Conservation (phyloP, 2,329 filamentous ascomycete species). For the Exophiala spinifera region DNA sequence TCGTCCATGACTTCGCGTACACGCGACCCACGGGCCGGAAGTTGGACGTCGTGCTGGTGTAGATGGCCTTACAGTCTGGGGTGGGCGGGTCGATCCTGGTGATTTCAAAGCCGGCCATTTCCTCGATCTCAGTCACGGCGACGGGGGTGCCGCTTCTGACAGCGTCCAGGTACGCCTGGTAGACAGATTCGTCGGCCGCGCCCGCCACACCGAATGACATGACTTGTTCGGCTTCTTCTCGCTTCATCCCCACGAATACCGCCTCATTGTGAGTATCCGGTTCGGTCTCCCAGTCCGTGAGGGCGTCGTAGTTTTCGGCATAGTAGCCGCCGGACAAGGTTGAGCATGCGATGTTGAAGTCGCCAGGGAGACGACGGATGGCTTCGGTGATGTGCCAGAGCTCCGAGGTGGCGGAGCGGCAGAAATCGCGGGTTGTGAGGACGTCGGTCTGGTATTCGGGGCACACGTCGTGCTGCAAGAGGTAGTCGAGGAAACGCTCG, state of each 20-base stretch:
- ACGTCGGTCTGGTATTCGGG: slow-evolving; percentile 73
- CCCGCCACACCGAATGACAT: slow-evolving; percentile 51
- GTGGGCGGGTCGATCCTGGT: slow-evolving; percentile 49
- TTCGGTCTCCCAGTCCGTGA: slow-evolving; percentile 39
- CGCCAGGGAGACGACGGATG: slow-evolving; percentile 61
- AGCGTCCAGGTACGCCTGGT: slow-evolving; percentile 38
- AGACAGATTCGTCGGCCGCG: slow-evolving; percentile 42
- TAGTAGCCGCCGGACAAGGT: slow-evolving; percentile 62
- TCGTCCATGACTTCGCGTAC: slow-evolving; percentile 49
- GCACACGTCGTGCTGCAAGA: slow-evolving; percentile 80
- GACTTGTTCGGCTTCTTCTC: slow-evolving; percentile 48
- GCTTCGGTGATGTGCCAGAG: slow-evolving; percentile 58
- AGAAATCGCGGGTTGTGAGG: slow-evolving; percentile 62
- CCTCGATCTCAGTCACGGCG: slow-evolving; percentile 43
- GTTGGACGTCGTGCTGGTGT: slow-evolving; percentile 41
- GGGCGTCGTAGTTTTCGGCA: slow-evolving; percentile 41
- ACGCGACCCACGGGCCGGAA: slow-evolving; percentile 55
- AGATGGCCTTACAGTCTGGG: slow-evolving; percentile 47
- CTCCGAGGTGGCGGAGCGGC: slow-evolving; percentile 64
- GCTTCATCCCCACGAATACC: slow-evolving; percentile 40
- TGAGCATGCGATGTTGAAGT: slow-evolving; percentile 75
- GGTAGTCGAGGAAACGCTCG: slow-evolving; percentile 83
- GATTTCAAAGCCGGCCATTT: slow-evolving; percentile 61
- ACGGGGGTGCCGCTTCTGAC: slow-evolving; percentile 35
- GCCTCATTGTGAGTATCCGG: slow-evolving; percentile 28